phyloP scores from a whole-genome alignment of 768 basidiomycete species.

The Mycena epipterygia region DNA sequence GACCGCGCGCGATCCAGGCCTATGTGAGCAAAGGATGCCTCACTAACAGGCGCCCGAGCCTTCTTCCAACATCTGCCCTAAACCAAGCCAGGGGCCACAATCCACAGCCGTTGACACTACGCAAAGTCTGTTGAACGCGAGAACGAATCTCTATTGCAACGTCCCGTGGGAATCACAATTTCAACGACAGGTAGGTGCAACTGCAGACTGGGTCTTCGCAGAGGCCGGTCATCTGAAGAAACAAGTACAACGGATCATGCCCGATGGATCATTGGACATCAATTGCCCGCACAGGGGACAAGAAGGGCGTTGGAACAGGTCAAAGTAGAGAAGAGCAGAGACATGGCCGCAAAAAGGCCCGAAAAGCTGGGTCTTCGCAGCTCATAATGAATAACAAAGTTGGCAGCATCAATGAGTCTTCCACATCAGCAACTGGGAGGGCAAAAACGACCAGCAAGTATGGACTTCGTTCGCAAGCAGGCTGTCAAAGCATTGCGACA shows the following conservation, averaged over 20 bases:
- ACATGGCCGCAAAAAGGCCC: constrained; percentile 19
- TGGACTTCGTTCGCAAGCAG: constrained; percentile 26
- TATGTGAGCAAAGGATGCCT: constrained; percentile 15
- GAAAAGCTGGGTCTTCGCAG: constrained; percentile 28
- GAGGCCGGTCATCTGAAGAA: constrained; percentile 10
- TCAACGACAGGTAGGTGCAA: constrained; percentile 33
- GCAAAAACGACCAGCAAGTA: constrained; percentile 19
- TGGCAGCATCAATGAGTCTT: constrained; percentile 2
- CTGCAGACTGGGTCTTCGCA: constrained; percentile 27
- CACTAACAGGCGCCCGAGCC: constrained; percentile 23
- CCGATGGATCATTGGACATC: constrained; percentile 26
- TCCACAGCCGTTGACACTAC: constrained; percentile 29
- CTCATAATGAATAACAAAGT: constrained; percentile 30
- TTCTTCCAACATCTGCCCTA: constrained; percentile 24
- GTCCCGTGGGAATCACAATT: constrained; percentile 31
- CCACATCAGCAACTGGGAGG: constrained; percentile 21
- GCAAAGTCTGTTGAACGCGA: constrained; percentile 24
- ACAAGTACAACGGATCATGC: constrained; percentile 15
- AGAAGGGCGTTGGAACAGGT: constrained; percentile 28
- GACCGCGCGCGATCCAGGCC: constrained; percentile 20
- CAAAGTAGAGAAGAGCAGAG: constrained; percentile 23
- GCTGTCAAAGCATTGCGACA: constrained; percentile 21
- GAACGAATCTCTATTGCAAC: constrained; percentile 35
- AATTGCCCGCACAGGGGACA: neutral
- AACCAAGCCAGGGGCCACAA: constrained; percentile 34